These are phyloP conservation scores for Neurospora sp. DNA, from an alignment of 495 filamentous ascomycete species.

Conservation along the genomic window DNA sequence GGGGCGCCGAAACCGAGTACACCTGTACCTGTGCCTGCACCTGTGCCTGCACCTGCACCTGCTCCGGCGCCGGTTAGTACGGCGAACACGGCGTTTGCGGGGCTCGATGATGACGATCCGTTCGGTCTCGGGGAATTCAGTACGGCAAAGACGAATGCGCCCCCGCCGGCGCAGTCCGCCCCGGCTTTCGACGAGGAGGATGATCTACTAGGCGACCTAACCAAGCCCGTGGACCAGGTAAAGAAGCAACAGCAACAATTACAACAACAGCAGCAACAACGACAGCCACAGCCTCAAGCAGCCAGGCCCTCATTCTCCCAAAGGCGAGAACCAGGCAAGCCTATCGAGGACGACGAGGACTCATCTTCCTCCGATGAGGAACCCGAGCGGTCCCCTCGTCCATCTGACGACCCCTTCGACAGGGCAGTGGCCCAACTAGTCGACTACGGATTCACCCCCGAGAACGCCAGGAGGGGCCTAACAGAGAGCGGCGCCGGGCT, in stretches of 20 bases:
- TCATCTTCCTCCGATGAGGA: conserved; percentile 33
- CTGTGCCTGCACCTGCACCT: background rate
- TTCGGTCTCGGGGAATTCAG: conserved; percentile 73
- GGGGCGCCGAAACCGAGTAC: conserved; percentile 9
- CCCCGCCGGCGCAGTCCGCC: conserved; percentile 15
- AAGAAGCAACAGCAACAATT: conserved; percentile 31
- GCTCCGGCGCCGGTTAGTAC: conserved; percentile 11
- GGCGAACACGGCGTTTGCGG: conserved; percentile 8
- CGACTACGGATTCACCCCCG: conserved; percentile 86
- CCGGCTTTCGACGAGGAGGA: conserved; percentile 66
- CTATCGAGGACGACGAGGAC: conserved; percentile 36
- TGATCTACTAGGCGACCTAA: conserved; percentile 81
- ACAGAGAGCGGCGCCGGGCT: conserved; percentile 66
- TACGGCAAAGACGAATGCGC: conserved; percentile 20
- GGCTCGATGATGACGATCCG: conserved; percentile 58
- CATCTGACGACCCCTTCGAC: conserved; percentile 54
- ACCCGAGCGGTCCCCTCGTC: conserved; percentile 16
- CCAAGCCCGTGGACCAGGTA: conserved; percentile 76
- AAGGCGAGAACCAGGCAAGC: conserved; percentile 33
- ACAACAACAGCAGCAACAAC: conserved; percentile 3
- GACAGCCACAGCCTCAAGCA: background rate
- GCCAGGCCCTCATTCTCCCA: conserved; percentile 12
- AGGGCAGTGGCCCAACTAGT: conserved; percentile 80
- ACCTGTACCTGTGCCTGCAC: background rate
- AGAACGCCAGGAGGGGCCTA: conserved; percentile 69